These are phyloP conservation scores for Boletus sp. DNA, from an alignment of 768 basidiomycete genomes.

Conservation along the genomic window DNA sequence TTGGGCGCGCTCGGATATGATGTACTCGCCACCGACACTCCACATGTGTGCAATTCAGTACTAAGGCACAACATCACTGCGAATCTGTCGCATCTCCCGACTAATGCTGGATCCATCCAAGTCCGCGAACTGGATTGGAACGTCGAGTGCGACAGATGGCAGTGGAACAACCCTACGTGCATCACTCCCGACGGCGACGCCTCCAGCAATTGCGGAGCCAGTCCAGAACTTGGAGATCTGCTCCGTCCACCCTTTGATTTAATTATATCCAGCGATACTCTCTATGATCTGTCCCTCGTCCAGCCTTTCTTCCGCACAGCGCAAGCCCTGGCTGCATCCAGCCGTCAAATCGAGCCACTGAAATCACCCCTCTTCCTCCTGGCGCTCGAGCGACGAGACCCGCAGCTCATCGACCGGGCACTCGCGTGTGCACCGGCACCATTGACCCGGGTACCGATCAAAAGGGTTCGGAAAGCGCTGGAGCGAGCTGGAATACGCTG, in stretches of 20 bases:
- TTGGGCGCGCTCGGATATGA: constrained; percentile 70
- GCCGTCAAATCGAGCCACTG: background rate
- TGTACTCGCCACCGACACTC: constrained; percentile 74
- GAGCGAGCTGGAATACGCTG: constrained; percentile 57
- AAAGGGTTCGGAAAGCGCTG: constrained; percentile 59
- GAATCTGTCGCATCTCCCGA: constrained; percentile 38
- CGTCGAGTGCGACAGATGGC: constrained; percentile 52
- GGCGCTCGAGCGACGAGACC: constrained; percentile 79
- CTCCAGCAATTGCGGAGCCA: constrained; percentile 13
- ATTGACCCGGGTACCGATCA: constrained; percentile 55
- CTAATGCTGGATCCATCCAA: constrained; percentile 46
- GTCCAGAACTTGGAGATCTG: constrained; percentile 7
- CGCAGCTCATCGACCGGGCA: constrained; percentile 56
- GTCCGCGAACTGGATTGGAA: constrained; percentile 74
- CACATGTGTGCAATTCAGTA: constrained; percentile 60
- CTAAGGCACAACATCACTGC: constrained; percentile 58
- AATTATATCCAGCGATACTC: constrained; percentile 80
- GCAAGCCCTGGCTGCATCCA: constrained; percentile 43
- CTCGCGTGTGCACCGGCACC: constrained; percentile 61
- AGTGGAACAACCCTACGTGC: constrained; percentile 43
- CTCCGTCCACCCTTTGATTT: constrained; percentile 67
- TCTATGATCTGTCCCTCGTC: constrained; percentile 63
- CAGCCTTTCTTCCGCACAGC: constrained; percentile 71
- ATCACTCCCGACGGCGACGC: constrained; percentile 34
- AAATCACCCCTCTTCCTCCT: constrained; percentile 32